Percentiles rank a stretch among this genome's conserved stretches.
These are phyloP conservation scores for Euphorbia corollata DNA, from an alignment of 441 rosid genomes.

Conservation along the genomic window DNA sequence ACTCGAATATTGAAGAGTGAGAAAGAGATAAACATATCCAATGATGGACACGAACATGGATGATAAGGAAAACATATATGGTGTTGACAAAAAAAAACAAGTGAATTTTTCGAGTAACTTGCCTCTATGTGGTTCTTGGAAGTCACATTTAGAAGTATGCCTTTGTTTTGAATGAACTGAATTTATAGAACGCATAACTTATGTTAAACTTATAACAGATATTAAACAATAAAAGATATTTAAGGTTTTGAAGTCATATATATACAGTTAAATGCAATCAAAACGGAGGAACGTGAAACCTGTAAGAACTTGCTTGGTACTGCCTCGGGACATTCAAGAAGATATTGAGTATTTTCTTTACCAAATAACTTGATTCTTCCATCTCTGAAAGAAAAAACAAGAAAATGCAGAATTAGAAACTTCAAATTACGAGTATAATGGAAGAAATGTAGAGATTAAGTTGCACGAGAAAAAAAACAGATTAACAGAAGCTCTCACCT, in stretches of 20 bases:
- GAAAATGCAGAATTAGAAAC: neutral
- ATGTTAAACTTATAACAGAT: neutral
- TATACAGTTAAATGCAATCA: neutral
- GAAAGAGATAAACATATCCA: neutral
- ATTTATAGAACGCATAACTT: slow-evolving; percentile 6
- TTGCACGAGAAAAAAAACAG: neutral
- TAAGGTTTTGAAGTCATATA: neutral
- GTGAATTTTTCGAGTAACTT: slow-evolving; percentile 21
- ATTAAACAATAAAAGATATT: neutral
- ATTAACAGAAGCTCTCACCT: slow-evolving; percentile 31
- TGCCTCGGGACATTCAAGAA: slow-evolving; percentile 57
- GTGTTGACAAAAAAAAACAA: neutral
- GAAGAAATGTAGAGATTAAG: neutral
- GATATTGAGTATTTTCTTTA: slow-evolving; percentile 56
- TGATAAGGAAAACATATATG: neutral
- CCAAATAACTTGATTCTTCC: slow-evolving; percentile 84
- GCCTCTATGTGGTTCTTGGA: slow-evolving; percentile 72
- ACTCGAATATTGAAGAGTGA: neutral
- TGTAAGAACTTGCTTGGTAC: slow-evolving; percentile 64
- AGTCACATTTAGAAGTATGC: slow-evolving; percentile 65
- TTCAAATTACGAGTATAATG: neutral
- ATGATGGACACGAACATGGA: neutral
- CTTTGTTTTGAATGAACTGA: slow-evolving; percentile 70
- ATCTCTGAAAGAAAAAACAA: slow-evolving; percentile 37
- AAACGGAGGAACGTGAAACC: slow-evolving; percentile 33